A percentile compares a stretch with the other conserved stretches of the same genome.
Evolutionary conservation across 1,284 basidiomycete species (phyloP).

Genomic region (Malassezia obtusa): DNA sequence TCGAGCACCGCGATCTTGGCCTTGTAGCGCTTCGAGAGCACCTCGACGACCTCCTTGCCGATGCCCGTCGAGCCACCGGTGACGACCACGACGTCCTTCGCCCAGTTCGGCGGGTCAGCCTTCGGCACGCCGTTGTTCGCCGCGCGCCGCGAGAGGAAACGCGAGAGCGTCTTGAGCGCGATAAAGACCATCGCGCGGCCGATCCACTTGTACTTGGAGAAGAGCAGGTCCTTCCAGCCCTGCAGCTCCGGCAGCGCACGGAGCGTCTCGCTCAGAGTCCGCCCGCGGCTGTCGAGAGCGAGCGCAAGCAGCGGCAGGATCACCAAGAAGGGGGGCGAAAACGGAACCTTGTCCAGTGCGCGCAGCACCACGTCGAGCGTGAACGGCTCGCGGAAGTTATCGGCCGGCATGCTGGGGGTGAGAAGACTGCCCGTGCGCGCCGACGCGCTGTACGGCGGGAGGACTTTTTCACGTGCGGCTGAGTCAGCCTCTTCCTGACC

Average conservation of each 20-base stretch:
- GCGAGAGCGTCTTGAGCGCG: constrained; percentile 28
- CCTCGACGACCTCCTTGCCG: constrained; percentile 41
- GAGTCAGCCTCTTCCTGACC: not conserved
- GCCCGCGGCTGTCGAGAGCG: constrained; percentile 21
- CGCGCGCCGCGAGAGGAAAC: constrained; percentile 26
- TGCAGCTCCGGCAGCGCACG: not conserved
- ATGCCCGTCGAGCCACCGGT: constrained; percentile 46
- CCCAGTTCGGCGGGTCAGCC: constrained; percentile 33
- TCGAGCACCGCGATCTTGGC: constrained; percentile 44
- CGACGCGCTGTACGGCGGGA: not conserved
- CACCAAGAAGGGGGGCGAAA: constrained; percentile 32
- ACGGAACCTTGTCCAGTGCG: constrained; percentile 27
- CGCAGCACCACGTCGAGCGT: constrained; percentile 24
- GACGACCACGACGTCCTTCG: constrained; percentile 40
- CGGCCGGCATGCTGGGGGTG: constrained; percentile 4
- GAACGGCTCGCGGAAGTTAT: not conserved
- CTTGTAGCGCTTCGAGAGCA: constrained; percentile 27
- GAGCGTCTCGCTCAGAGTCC: constrained; percentile 2
- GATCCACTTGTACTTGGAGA: constrained; percentile 30
- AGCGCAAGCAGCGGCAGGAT: constrained; percentile 30
- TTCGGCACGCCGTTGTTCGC: constrained; percentile 32
- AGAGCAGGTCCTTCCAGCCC: constrained; percentile 20
- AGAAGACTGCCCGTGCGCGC: not conserved
- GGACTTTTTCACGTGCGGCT: not conserved
- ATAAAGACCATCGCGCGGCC: constrained; percentile 27